Conservation (phyloP, 2,329 filamentous ascomycete genomes). For the Fusarium mangiferae region DNA sequence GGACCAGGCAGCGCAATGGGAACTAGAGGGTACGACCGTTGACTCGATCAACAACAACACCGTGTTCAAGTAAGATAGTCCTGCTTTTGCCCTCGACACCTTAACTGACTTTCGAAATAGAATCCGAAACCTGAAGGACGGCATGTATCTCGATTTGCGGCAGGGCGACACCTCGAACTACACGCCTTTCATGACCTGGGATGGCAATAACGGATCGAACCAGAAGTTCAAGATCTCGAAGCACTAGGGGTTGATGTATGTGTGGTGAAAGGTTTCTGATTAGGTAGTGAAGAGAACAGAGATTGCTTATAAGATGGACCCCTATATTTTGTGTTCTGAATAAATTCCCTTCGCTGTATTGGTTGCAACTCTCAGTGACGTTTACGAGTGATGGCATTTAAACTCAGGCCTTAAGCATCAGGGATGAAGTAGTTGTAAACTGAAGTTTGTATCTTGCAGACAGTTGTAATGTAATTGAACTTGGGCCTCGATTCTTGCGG, state of each 20-base stretch:
- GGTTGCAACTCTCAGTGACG: rapidly evolving
- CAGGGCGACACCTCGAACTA: rapidly evolving
- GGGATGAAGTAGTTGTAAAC: not conserved
- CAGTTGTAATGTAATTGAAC: rapidly evolving
- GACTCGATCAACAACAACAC: not conserved
- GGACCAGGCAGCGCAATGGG: not conserved
- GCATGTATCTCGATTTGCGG: rapidly evolving
- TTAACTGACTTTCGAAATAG: not conserved
- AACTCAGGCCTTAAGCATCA: not conserved
- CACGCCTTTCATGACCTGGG: not conserved
- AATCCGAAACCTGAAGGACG: not conserved
- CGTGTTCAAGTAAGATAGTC: not conserved
- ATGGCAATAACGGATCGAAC: not conserved
- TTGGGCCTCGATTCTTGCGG: not conserved
- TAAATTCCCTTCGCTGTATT: not conserved
- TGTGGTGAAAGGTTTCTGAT: not conserved
- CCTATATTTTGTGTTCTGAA: not conserved
- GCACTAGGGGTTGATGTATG: not conserved
- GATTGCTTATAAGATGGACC: not conserved
- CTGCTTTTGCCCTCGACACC: too few species aligned
- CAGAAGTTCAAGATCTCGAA: not conserved
- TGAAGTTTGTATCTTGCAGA: not conserved
- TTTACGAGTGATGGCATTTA: not conserved
- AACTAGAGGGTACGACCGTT: not conserved
- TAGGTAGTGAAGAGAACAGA: not conserved